Conservation (phyloP, 495 filamentous ascomycete species). For the Aspergillus biplanus region DNA sequence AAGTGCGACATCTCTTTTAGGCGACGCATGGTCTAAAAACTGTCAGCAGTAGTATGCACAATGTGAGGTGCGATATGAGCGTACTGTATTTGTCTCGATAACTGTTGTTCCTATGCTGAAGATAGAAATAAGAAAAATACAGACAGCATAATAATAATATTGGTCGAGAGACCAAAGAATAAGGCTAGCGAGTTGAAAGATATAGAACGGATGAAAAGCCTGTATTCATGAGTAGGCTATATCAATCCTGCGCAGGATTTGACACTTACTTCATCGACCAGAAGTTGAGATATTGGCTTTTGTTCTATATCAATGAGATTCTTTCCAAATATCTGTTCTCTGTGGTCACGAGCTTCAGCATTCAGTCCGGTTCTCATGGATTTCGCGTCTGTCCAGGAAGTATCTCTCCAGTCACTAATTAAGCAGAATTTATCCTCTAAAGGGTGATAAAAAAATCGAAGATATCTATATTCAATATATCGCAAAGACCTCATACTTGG, state of each 20-base stretch:
- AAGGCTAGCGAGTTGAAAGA: constrained; percentile 96
- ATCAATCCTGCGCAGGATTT: not conserved
- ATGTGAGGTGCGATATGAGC: constrained; percentile 3
- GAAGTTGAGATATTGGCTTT: constrained; percentile 78
- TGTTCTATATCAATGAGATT: constrained; percentile 92
- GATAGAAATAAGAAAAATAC: constrained; percentile 93
- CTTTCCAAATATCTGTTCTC: constrained; percentile 82
- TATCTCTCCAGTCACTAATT: constrained; percentile 90
- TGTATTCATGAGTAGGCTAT: constrained; percentile 38
- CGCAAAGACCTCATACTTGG: constrained; percentile 72
- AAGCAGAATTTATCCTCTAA: constrained; percentile 84
- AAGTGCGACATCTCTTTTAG: constrained; percentile 92
- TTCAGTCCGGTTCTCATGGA: constrained; percentile 82
- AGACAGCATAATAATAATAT: constrained; percentile 96
- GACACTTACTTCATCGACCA: constrained; percentile 80
- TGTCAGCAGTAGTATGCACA: constrained; percentile 20
- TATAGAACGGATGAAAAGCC: constrained; percentile 97
- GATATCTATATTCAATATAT: constrained; percentile 87
- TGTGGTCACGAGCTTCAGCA: constrained; percentile 81
- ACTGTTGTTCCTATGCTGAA: constrained; percentile 89
- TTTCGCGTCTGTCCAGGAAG: constrained; percentile 78
- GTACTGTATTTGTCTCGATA: constrained; percentile 83
- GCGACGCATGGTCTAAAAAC: constrained; percentile 77
- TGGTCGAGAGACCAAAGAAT: constrained; percentile 92
- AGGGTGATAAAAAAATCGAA: constrained; percentile 90